Percentiles rank a stretch among this genome's conserved stretches.
Evolutionary conservation across 768 basidiomycete genomes (phyloP).

Genomic region (Agrocybe praecox): DNA sequence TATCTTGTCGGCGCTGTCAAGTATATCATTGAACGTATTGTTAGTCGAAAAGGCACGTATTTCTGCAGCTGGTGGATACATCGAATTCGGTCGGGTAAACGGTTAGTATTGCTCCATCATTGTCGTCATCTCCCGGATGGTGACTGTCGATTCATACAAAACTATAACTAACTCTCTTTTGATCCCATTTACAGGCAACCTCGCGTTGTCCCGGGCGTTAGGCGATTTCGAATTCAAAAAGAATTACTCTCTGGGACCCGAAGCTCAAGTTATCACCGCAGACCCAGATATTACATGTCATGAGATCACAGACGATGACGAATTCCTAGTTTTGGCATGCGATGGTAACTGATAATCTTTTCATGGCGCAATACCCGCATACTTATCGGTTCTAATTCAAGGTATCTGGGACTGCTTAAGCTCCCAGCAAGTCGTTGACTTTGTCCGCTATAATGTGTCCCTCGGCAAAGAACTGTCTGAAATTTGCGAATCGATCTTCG

Average conservation of each 20-base stretch:
- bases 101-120: slow-evolving; percentile 48
- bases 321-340: slow-evolving; percentile 95
- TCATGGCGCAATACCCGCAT: slow-evolving; percentile 1
- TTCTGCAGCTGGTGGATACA: slow-evolving; percentile 88
- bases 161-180: background rate
- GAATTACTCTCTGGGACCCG: slow-evolving; percentile 76
- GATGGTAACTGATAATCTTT: slow-evolving; percentile 61
- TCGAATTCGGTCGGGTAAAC: slow-evolving; percentile 96
- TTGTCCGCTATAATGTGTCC: slow-evolving; percentile 79
- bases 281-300: slow-evolving; percentile 91
- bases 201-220: slow-evolving; percentile 91
- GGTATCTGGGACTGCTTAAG: slow-evolving; percentile 98
- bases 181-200: slow-evolving; percentile 74
- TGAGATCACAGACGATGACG: slow-evolving; percentile 84
- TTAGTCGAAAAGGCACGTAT: slow-evolving; percentile 87
- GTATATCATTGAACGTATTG: slow-evolving; percentile 10
- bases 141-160: too few species aligned
- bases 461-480: slow-evolving; percentile 78
- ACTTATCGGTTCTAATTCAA: slow-evolving; percentile 28
- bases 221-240: slow-evolving; percentile 99
- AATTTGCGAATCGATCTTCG: slow-evolving; percentile 89
- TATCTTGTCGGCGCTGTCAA: background rate
- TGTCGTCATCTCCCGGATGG: background rate
- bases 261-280: slow-evolving; percentile 93
- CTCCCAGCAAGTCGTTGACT: slow-evolving; percentile 92